Evolutionary conservation across 2,329 filamentous ascomycete genomes (phyloP), one percentile per base, ranked within the genome.

Genomic region (Monosporascus sp.): DNA sequence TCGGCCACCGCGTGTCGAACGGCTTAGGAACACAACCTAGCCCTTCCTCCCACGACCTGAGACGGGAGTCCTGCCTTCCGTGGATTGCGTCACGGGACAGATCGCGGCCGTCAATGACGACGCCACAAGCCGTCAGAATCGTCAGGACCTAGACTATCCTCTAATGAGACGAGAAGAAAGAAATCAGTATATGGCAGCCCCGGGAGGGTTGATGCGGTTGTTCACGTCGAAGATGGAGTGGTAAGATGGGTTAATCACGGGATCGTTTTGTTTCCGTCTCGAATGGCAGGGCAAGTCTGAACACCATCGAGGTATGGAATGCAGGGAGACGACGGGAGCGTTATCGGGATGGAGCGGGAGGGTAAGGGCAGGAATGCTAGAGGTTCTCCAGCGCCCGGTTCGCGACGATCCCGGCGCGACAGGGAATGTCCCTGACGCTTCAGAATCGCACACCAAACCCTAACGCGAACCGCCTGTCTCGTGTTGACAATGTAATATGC

Each of bases 351-450:
- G n/a, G 43, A 46, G 43, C 43, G 43, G 43, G 56, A 56, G 60
- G 60, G 60, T 51, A 31, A 53, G 49, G 54, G 54, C 55, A 63
- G 62, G 64, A 68, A 67, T 67, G 65, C 25, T 58, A 60, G 55
- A 59, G 54, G 53, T 53, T 60, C 58, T 60, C 53, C 57, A 55
- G 55, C 38, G 2, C 22, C 22, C 43, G 20, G 25, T 50, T 54
- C 36, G 31, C 22, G 48, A 41, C 25, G 25, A 36, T 35, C 27
- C 4, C 25, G 15, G 9, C 14, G 44, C 38, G 53, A 41, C 55
- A 59, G 56, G 60, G 58, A 54, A 61, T 56, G 57, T 49, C 54
- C 54, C 62, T 55, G 53, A 57, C 52, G 57, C 49, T 50, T 56
- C 48, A 56, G 54, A 57, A 50, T 57, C 57, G 57, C 55, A 53